phyloP scores from a whole-genome alignment of 169 alveolate genomes.

The Eimeria zaria region DNA sequence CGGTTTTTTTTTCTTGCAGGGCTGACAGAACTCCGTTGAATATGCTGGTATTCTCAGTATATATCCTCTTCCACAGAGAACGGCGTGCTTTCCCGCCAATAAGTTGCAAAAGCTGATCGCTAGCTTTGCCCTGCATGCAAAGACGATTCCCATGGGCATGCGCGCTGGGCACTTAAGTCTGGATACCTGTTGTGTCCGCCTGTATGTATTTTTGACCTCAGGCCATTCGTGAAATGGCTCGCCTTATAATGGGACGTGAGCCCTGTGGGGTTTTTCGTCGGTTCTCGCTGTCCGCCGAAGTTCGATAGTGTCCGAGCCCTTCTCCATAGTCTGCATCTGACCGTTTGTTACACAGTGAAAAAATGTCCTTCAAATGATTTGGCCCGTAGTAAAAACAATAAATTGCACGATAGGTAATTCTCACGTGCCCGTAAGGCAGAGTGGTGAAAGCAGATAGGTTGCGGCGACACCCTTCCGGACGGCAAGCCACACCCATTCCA shows the following conservation, averaged over 20 bases:
- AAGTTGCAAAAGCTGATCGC: neutral
- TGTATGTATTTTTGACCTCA: neutral
- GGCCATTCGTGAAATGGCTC: neutral
- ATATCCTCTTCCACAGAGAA: neutral
- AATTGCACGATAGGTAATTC: neutral
- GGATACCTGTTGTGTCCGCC: neutral
- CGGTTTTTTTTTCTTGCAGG: neutral
- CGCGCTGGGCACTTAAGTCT: neutral
- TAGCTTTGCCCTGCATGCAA: conserved; percentile 30
- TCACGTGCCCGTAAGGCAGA: neutral
- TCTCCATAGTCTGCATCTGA: neutral
- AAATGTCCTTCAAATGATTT: neutral
- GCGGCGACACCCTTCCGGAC: neutral
- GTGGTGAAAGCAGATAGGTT: neutral
- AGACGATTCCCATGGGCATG: conserved; percentile 26
- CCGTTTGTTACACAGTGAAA: neutral
- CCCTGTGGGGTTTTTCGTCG: neutral
- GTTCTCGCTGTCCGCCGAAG: neutral
- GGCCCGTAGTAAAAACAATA: neutral
- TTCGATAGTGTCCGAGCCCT: neutral
- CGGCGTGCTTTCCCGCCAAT: neutral
- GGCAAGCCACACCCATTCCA: neutral
- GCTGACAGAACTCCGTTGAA: neutral
- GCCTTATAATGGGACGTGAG: neutral
- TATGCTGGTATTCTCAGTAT: neutral